phyloP scores from a whole-genome alignment of 1,284 basidiomycete genomes.

The Schizophyllum commune region DNA sequence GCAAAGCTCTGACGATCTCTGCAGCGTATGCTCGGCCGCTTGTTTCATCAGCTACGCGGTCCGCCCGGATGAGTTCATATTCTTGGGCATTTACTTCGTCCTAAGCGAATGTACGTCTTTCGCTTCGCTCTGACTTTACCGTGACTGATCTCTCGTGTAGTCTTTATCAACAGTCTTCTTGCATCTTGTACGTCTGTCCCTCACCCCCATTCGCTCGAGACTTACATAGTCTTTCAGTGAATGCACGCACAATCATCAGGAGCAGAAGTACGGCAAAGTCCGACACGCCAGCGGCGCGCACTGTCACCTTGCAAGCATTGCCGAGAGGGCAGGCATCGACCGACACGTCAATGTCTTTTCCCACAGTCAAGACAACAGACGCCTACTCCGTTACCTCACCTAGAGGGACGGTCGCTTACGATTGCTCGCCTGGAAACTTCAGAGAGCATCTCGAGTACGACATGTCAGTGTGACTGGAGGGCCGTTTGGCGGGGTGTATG shows the following conservation, averaged over 20 bases:
- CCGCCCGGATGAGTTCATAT: conserved; percentile 25
- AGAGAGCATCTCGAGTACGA: not conserved
- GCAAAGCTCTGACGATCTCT: not conserved
- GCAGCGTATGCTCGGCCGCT: conserved; percentile 17
- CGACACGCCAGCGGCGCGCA: not conserved
- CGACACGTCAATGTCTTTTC: not conserved
- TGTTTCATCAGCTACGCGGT: conserved; percentile 25
- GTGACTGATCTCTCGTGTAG: not conserved
- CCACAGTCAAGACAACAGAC: not conserved
- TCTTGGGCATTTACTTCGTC: conserved; percentile 20
- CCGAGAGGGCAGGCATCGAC: not conserved
- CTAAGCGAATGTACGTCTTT: not conserved
- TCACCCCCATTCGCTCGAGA: not conserved
- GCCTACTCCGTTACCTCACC: not conserved
- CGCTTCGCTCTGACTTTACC: too few relatives aligned
- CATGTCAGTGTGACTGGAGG: not conserved
- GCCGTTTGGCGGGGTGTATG: too few relatives aligned
- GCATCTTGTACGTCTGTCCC: not conserved
- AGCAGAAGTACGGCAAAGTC: not conserved
- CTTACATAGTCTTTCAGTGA: not conserved
- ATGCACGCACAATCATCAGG: not conserved
- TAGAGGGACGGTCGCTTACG: not conserved
- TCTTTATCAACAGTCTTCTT: not conserved
- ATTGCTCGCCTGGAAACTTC: not conserved
- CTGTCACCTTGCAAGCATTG: not conserved